Conservation (phyloP, 129 eudicot species). For the Helichrysum umbraculigerum region DNA sequence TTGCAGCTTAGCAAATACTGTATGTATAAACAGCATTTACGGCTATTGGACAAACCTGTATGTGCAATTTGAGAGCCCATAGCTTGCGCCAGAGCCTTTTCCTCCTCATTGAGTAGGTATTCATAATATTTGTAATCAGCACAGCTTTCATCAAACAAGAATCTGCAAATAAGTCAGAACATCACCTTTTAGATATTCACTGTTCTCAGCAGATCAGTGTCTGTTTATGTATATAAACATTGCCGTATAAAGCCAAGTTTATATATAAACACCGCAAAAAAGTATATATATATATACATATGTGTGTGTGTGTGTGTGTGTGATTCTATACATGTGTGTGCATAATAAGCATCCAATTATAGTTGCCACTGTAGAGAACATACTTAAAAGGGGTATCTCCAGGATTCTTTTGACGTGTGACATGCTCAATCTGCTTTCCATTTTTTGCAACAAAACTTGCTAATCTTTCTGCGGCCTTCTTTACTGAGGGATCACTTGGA, state of each 20-base stretch:
- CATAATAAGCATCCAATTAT: neutral
- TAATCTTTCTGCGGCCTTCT: conserved; percentile 86
- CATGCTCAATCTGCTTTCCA: conserved; percentile 93
- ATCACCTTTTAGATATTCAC: conserved; percentile 7
- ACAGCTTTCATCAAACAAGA: conserved; percentile 79
- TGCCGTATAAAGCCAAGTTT: neutral
- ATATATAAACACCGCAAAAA: neutral
- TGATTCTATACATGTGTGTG: neutral
- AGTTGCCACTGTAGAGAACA: conserved; percentile 16
- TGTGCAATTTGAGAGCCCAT: conserved; percentile 45
- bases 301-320: no score
- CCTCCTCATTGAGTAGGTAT: conserved; percentile 74
- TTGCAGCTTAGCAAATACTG: neutral
- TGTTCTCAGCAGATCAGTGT: neutral
- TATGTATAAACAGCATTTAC: neutral
- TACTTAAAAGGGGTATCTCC: conserved; percentile 98
- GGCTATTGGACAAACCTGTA: conserved; percentile 47
- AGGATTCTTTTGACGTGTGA: conserved; percentile 88
- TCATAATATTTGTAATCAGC: conserved; percentile 91
- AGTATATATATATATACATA: no score
- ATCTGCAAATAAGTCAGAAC: conserved; percentile 48
- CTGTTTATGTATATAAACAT: neutral
- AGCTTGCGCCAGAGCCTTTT: conserved; percentile 56
- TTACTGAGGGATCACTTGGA: conserved; percentile 89
- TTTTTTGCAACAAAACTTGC: conserved; percentile 98